Evolutionary conservation across 176 grass and related monocot species (phyloP), one percentile per base, ranked within the genome.

Genomic region (Zoysia pacifica): DNA sequence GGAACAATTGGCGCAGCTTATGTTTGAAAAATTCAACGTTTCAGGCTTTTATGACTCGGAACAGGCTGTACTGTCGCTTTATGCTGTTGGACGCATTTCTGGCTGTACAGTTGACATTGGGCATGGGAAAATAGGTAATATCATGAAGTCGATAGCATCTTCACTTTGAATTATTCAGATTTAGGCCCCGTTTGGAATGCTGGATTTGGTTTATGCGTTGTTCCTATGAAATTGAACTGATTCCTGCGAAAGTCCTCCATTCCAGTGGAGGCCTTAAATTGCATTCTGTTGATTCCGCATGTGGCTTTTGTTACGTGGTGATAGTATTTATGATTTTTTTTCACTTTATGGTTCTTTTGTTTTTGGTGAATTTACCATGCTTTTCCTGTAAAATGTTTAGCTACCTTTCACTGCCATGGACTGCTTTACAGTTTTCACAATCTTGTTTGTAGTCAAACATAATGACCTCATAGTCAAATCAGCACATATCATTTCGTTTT

Each of bases 41-140:
- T 99, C 97, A 77, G 97, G 97, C 16, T 99, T 99, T 91, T 99
- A 99, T 86, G 97, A 91, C 52, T 95, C 93, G 58, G 97, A 99
- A 86, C 93, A 99, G 63, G 97, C 90, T 68, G 97, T 99, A 63
- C 69, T 99, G 56, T 99, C 97, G 63, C 97, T 99, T 51, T 99
- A 99, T 90, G 93, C 97, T 71, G 88, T 99, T 78, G 97, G 97
- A 19, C 97, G 90, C 62, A 99, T 99, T 86, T 95, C 90, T 1
- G 93, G 97, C 61, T 99, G 93, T 67, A 99, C 93, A 19, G 91
- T 99, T 66, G 93, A 99, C 75, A 99, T 99, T 78, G 96, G 90
- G 2, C 97, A 99, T 77, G 93, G 97, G 11, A 99, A 99, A 87
- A 99, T 99, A 81, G 93, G 93, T 96, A 99, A 79, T 63, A 36